Evolutionary conservation across 108 stramenopile genomes (phyloP).

Genomic region (Discostella stelligeroides): DNA sequence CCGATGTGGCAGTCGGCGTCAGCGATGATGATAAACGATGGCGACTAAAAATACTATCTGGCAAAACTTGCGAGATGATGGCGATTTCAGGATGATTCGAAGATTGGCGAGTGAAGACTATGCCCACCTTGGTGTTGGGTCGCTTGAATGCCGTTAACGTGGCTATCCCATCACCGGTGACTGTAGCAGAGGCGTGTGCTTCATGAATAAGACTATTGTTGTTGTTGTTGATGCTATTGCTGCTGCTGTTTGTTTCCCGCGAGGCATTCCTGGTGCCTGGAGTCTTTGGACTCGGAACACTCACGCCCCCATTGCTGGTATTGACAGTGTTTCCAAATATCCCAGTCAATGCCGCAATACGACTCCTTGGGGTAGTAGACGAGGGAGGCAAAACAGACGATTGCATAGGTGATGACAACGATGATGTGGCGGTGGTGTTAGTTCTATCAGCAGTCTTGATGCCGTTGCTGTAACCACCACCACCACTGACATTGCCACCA

Average conservation of each 20-base stretch:
- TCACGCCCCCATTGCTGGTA: not conserved
- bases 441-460: not conserved
- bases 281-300: not conserved
- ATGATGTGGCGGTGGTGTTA: too few relatives aligned
- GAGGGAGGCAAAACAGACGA: not conserved
- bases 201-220: not conserved
- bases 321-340: not conserved
- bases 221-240: not conserved
- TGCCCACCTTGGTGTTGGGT: slow-evolving; percentile 45
- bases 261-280: not conserved
- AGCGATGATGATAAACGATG: slow-evolving; percentile 10
- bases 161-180: slow-evolving; percentile 21
- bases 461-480: not conserved
- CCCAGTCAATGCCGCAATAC: not conserved
- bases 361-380: too few relatives aligned
- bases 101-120: slow-evolving; percentile 43
- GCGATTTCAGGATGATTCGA: slow-evolving; percentile 30
- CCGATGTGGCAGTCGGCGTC: not conserved
- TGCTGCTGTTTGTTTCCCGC: too few relatives aligned
- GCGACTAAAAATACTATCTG: slow-evolving; percentile 37
- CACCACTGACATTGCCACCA: not conserved
- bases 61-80: slow-evolving; percentile 37
- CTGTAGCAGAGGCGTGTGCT: slow-evolving; percentile 1
- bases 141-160: slow-evolving; percentile 52
- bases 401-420: not conserved